These are phyloP conservation scores for Aspergillus leporis DNA, from an alignment of 495 filamentous ascomycete genomes.

Conservation along the genomic window DNA sequence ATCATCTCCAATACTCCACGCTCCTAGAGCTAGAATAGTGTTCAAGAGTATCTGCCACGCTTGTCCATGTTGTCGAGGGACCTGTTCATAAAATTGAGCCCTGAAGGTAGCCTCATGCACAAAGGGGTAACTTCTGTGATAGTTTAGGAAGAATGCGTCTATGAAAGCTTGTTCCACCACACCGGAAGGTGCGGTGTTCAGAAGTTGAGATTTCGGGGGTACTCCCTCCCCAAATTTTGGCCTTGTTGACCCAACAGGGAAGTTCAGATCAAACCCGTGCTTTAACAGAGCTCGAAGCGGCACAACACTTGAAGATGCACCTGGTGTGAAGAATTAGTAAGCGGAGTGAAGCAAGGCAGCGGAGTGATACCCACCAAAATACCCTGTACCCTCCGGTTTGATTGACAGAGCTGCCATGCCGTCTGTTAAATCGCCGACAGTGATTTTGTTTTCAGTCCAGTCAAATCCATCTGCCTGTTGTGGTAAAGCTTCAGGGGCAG, in stretches of 20 bases:
- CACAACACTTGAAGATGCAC: constrained; percentile 49
- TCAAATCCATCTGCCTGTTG: constrained; percentile 55
- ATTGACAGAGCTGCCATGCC: constrained; percentile 56
- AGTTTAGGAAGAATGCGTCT: constrained; percentile 53
- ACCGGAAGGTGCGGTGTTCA: constrained; percentile 45
- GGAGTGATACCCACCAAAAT: constrained; percentile 40
- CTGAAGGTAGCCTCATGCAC: constrained; percentile 56
- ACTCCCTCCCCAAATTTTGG: constrained; percentile 25
- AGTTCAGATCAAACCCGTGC: constrained; percentile 49
- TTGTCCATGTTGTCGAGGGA: constrained; percentile 46
- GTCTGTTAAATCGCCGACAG: constrained; percentile 46
- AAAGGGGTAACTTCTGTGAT: constrained; percentile 56
- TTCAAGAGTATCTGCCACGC: constrained; percentile 56
- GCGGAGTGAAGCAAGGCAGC: constrained; percentile 1
- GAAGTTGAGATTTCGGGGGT: constrained; percentile 41
- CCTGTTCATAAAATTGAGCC: constrained; percentile 54
- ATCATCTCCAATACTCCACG: constrained; percentile 52
- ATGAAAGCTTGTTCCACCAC: constrained; percentile 49
- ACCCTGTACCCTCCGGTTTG: constrained; percentile 50
- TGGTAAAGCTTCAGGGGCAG: constrained; percentile 46
- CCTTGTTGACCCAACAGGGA: constrained; percentile 36
- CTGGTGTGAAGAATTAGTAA: constrained; percentile 23
- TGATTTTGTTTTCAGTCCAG: constrained; percentile 50
- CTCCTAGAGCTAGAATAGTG: constrained; percentile 52
- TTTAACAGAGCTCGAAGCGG: constrained; percentile 45